Evolutionary conservation across 108 stramenopile species (phyloP).

Genomic region (Conticribra guillardii): DNA sequence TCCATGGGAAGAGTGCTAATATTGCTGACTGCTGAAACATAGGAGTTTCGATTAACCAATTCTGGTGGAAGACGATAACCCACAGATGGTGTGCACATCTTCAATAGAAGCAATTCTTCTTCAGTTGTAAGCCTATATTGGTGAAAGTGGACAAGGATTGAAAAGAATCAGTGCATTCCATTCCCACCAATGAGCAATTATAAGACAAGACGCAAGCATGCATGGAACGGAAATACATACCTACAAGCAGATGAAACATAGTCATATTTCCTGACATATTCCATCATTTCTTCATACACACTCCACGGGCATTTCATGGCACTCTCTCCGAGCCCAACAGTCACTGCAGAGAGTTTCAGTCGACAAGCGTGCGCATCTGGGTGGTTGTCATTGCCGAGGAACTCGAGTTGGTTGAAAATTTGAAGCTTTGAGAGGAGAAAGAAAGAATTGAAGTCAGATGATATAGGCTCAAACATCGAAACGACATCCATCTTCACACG

Average conservation of each 20-base stretch:
- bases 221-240: too few relatives aligned
- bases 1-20: constrained; percentile 75
- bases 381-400: constrained; percentile 92
- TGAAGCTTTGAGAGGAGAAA: constrained; percentile 67
- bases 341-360: constrained; percentile 90
- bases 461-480: too few relatives aligned
- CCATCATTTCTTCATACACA: constrained; percentile 86
- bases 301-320: constrained; percentile 94
- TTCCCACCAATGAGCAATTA: too few relatives aligned
- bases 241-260: constrained; percentile 89
- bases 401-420: constrained; percentile 93
- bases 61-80: constrained; percentile 70
- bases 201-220: too few relatives aligned
- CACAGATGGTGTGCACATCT: constrained; percentile 75
- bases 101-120: constrained; percentile 91
- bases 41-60: constrained; percentile 82
- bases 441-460: not conserved
- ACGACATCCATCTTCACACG: too few relatives aligned
- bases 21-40: constrained; percentile 85
- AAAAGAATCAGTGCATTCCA: too few relatives aligned
- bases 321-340: constrained; percentile 86
- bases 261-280: constrained; percentile 87
- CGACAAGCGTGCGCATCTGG: constrained; percentile 97
- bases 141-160: not conserved
- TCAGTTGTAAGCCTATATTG: constrained; percentile 86